Conservation (phyloP, 192 early-diverging fungal species). For the Coemansia sp. region DNA sequence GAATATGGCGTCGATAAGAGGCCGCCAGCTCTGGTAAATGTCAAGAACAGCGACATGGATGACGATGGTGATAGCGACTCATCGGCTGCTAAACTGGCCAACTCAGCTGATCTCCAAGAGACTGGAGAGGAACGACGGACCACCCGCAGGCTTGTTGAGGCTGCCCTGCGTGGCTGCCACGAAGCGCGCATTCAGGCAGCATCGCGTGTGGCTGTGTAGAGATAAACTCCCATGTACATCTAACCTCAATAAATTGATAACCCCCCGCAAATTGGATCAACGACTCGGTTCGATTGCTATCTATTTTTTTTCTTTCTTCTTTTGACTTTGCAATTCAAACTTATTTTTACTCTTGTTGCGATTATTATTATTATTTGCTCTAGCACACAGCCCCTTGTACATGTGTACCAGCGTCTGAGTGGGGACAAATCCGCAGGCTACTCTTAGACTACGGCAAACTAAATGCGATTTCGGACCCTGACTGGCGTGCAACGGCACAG, state of each 20-base stretch:
- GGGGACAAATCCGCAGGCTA: constrained; percentile 6
- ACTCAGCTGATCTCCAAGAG: not conserved
- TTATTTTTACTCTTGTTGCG: not conserved
- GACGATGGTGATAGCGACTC: constrained; percentile 17
- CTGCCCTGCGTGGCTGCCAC: constrained; percentile 42
- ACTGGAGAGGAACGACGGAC: constrained; percentile 36
- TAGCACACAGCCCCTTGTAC: not conserved
- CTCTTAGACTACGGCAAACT: not conserved
- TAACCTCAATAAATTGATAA: too few species aligned
- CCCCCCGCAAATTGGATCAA: not conserved
- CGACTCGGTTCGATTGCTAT: constrained; percentile 7
- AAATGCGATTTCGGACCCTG: constrained; percentile 52
- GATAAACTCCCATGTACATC: too few species aligned
- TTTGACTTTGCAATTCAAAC: not conserved
- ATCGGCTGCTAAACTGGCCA: not conserved
- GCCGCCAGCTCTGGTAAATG: not conserved
- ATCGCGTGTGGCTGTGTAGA: constrained; percentile 2
- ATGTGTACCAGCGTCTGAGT: not conserved
- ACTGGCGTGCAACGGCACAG: constrained; percentile 53
- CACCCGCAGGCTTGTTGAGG: constrained; percentile 45
- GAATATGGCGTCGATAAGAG: not conserved
- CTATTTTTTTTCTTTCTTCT: not conserved
- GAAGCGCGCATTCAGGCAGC: constrained; percentile 36
- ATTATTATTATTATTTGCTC: not conserved
- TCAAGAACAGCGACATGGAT: constrained; percentile 1